Evolutionary conservation across 345 rosid genomes (phyloP), one percentile per base, ranked within the genome.

Genomic region (Mercurialis annua): DNA sequence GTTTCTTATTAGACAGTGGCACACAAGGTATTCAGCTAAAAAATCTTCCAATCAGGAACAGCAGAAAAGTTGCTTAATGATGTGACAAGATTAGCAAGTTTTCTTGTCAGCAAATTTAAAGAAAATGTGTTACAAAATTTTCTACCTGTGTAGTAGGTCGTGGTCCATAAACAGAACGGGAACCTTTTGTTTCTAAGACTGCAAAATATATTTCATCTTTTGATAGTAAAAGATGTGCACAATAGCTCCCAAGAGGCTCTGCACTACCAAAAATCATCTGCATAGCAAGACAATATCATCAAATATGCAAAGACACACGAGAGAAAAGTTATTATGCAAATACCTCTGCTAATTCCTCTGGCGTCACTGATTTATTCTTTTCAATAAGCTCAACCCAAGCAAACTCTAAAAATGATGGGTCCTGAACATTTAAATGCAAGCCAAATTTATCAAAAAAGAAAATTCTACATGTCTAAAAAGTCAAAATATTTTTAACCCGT

Each of bases 311-410:
- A 43, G 24, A 60, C 42, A 47, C 10, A 52, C 56, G 54, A 57
- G 31, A 30, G 33, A 8, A 64, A 34, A 5, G 49, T 46, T 67
- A 72, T 34, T 62, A 42, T 51, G 54, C 51, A 52, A 26, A 62
- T 86, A 93, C 98, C 98, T 90, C 91, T 1, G 98, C 98, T 70
- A 93, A 74, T 69, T 87, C 97, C 84, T 86, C 95, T 9, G 87
- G 78, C 8, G 95, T 89, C 64, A 90, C 91, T 21, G 96, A 79
- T 65, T 82, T 86, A 71, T 90, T 90, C 74, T 85, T 81, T 80
- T 93, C 97, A 67, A 89, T 91, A 62, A 93, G 92, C 84, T 93
- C 98, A 14, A 74, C 76, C 98, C 98, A 93, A 72, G 98, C 98
- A 69, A 89, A 86, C 90, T 93, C 97, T 40, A 93, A 81, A 71